Percentiles rank a stretch among this genome's conserved stretches.
Conservation (phyloP, 2,329 filamentous ascomycete genomes). For the Fusarium sp. region DNA sequence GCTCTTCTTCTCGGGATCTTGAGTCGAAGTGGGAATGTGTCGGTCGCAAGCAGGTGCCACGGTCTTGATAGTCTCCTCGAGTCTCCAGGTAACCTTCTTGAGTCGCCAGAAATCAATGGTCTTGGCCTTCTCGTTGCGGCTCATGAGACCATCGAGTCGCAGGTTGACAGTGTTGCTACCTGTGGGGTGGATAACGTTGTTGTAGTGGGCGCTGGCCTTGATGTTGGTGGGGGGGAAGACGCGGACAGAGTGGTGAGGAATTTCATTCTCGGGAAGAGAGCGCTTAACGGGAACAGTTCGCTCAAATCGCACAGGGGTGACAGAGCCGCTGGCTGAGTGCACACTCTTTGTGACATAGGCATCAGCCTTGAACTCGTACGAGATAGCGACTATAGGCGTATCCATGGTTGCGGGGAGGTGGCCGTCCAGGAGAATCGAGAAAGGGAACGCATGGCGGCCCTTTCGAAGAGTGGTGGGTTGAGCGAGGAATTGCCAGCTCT, state of each 20-base stretch:
- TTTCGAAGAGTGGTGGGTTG: conserved; percentile 64
- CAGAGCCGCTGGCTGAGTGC: conserved; percentile 51
- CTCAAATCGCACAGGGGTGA: conserved; percentile 72
- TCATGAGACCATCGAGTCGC: conserved; percentile 87
- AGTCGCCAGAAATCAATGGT: conserved; percentile 87
- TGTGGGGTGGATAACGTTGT: conserved; percentile 86
- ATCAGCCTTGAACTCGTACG: conserved; percentile 82
- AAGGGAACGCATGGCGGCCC: conserved; percentile 83
- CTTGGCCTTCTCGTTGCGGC: conserved; percentile 74
- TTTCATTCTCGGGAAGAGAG: conserved; percentile 78
- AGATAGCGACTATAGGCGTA: conserved; percentile 77
- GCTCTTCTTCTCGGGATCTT: conserved; percentile 68
- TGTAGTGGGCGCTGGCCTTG: conserved; percentile 85
- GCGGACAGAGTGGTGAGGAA: conserved; percentile 89
- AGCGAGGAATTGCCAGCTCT: conserved; percentile 82
- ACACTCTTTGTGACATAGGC: conserved; percentile 71
- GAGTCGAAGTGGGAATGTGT: conserved; percentile 69
- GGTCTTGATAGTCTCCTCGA: conserved; percentile 88
- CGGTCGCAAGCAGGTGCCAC: conserved; percentile 83
- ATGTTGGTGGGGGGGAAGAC: conserved; percentile 98
- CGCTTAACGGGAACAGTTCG: conserved; percentile 81
- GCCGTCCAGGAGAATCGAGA: conserved; percentile 87
- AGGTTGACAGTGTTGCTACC: conserved; percentile 84
- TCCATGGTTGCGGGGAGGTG: conserved; percentile 88
- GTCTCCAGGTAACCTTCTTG: conserved; percentile 91